Conservation (phyloP, 2,329 filamentous ascomycete genomes). For the Trichophyton mentagrophytes region DNA sequence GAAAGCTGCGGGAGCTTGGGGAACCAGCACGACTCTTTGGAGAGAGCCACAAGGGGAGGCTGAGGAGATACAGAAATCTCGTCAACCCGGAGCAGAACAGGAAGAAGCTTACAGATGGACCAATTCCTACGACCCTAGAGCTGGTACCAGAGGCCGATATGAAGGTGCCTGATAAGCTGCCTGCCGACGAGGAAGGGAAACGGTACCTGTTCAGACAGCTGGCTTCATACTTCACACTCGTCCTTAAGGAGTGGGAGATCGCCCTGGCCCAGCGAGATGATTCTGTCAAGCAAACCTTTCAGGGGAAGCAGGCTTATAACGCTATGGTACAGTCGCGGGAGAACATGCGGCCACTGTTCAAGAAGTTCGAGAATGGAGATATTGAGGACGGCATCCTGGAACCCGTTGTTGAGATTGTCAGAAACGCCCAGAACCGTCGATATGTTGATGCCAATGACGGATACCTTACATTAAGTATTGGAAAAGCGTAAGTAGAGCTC, state of each 20-base stretch:
- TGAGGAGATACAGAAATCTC: constrained; percentile 59
- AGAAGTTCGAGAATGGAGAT: constrained; percentile 70
- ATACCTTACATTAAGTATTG: constrained; percentile 83
- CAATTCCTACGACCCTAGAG: constrained; percentile 73
- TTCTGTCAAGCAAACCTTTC: constrained; percentile 55
- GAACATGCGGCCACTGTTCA: constrained; percentile 81
- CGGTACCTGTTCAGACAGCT: constrained; percentile 73
- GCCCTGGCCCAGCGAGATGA: constrained; percentile 53
- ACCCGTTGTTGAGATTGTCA: constrained; percentile 81
- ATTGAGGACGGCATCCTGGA: constrained; percentile 66
- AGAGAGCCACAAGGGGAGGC: constrained; percentile 56
- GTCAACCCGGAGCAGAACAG: constrained; percentile 30
- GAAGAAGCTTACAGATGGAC: constrained; percentile 49
- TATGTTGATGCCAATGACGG: constrained; percentile 97
- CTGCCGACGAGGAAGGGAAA: constrained; percentile 51
- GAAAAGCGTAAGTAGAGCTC: constrained; percentile 52
- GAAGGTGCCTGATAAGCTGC: constrained; percentile 58
- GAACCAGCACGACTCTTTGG: constrained; percentile 70
- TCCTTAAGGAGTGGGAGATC: constrained; percentile 74
- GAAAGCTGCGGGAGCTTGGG: constrained; percentile 55
- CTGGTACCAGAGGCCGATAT: constrained; percentile 76
- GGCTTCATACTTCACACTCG: constrained; percentile 89
- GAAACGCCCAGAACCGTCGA: constrained; percentile 73
- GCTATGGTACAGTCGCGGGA: constrained; percentile 79
- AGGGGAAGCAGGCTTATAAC: constrained; percentile 67